Conservation (phyloP, 2,329 filamentous ascomycete genomes). For the Didymella glomerata region DNA sequence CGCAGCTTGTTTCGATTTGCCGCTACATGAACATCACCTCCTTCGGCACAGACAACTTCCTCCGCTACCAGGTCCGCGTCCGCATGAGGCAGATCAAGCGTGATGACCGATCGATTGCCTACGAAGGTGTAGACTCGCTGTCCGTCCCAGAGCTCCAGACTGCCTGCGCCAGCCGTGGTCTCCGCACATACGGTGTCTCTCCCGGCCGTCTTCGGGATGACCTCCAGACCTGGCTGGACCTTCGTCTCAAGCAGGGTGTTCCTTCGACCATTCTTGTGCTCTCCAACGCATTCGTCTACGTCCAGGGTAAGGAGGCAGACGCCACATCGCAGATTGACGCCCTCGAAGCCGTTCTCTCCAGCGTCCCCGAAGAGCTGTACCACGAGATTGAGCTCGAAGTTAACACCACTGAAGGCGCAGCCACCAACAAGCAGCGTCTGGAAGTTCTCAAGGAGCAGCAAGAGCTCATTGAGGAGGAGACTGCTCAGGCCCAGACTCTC, state of each 20-base stretch:
- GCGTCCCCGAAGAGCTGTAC: conserved; percentile 97
- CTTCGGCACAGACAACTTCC: conserved; percentile 96
- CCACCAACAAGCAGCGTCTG: conserved; percentile 98
- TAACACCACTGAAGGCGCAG: conserved; percentile 93
- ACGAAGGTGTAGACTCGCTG: conserved; percentile 89
- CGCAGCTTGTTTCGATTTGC: conserved; percentile 96
- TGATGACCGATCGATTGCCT: conserved; percentile 92
- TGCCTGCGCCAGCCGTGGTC: conserved; percentile 88
- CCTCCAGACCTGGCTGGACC: conserved; percentile 90
- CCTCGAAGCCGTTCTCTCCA: conserved; percentile 87
- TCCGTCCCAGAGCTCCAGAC: conserved; percentile 94
- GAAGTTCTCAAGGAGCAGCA: conserved; percentile 99
- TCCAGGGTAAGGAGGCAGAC: conserved; percentile 82
- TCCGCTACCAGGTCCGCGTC: conserved; percentile 95
- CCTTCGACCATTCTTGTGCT: conserved; percentile 94
- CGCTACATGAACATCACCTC: conserved; percentile 98
- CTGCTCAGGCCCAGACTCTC: conserved; percentile 80
- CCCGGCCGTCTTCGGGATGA: conserved; percentile 88
- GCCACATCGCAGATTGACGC: conserved; percentile 92
- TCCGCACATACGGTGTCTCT: conserved; percentile 90
- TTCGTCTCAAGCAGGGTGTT: conserved; percentile 92
- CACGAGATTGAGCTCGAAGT: conserved; percentile 99
- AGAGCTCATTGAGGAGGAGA: conserved; percentile 96
- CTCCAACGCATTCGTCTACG: conserved; percentile 98
- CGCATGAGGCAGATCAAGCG: conserved; percentile 99